Evolutionary conservation across 495 filamentous ascomycete species (phyloP), one percentile per base, ranked within the genome.

Genomic region (Amphirosellinia nigrospora): DNA sequence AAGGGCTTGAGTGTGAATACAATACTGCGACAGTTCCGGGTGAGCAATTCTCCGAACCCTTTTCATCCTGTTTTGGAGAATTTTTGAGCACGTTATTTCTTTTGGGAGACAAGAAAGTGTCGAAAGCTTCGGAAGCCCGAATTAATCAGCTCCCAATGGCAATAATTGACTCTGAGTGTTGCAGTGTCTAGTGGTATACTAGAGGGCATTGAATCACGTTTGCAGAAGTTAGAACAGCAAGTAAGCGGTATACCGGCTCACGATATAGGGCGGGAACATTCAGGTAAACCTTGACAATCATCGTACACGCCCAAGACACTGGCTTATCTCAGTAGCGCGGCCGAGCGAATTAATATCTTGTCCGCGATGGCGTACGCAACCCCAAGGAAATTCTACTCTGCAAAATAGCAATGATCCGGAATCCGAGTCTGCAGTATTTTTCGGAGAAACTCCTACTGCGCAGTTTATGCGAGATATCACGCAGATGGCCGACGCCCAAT

Each of bases 401-500:
- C 23, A 53, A 30, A 11, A 23, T 30, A 26, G 26, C 4, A 26
- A 26, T 53, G 50, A 53, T 2, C 50, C 50, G 50, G 50, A 53
- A 53, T 30, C 50, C 7, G 50, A 53, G 50, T 16, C 26, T 53
- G 6, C 50, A 30, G 50, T 30, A 28, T 53, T 53, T 30, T 28
- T 30, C 26, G 50, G 50, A 53, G 50, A 30, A 30, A 53, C 28
- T 16, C 50, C 50, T 6, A 53, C 50, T 1, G 11, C 26, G 15
- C 50, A 53, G 50, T 53, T 53, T 6, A 53, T 53, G 26, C 50
- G 50, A 28, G 50, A 53, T 4, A 53, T 53, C 26, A 53, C 50
- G 26, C 26, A 30, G 13, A 30, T 53, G 23, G 50, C 50, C 30
- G 26, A 53, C 30, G 11, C 50, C 26, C 50, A 30, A 16, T 53